Evolutionary conservation across 208 protist species (phyloP).

Genomic region (Leptomonas seymouri): DNA sequence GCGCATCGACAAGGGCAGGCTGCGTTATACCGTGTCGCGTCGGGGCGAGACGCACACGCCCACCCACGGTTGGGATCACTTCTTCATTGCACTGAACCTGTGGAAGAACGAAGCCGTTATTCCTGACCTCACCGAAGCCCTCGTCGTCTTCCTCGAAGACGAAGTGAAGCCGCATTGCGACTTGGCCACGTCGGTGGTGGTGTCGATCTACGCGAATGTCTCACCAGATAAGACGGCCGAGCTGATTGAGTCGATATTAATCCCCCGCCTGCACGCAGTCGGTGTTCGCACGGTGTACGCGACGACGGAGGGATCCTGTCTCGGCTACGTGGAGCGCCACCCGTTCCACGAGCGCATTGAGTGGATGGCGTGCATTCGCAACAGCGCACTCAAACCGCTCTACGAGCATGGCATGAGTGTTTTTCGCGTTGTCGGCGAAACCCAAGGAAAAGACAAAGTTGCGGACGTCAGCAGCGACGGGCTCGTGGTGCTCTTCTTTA

Average conservation of each 20-base stretch:
- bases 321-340: constrained; percentile 44
- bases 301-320: constrained; percentile 51
- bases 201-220: constrained; percentile 75
- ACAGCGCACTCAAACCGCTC: constrained; percentile 72
- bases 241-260: constrained; percentile 46
- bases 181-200: constrained; percentile 52
- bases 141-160: constrained; percentile 69
- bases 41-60: constrained; percentile 21
- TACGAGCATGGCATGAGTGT: constrained; percentile 57
- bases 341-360: constrained; percentile 65
- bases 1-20: constrained; percentile 23
- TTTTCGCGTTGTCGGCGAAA: constrained; percentile 19
- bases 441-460: neutral
- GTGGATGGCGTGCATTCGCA: constrained; percentile 85
- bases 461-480: constrained; percentile 25
- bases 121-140: constrained; percentile 62
- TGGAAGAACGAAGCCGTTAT: constrained; percentile 71
- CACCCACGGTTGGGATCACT: constrained; percentile 63
- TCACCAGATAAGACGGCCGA: constrained; percentile 36
- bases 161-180: constrained; percentile 62
- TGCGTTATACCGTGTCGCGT: constrained; percentile 39
- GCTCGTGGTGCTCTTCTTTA: constrained; percentile 79
- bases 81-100: constrained; percentile 78
- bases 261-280: constrained; percentile 53
- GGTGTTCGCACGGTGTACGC: constrained; percentile 55